Percentiles rank a stretch among this genome's conserved stretches.
phyloP scores from a whole-genome alignment of 2,329 filamentous ascomycete genomes.

The Diaporthe destruens region DNA sequence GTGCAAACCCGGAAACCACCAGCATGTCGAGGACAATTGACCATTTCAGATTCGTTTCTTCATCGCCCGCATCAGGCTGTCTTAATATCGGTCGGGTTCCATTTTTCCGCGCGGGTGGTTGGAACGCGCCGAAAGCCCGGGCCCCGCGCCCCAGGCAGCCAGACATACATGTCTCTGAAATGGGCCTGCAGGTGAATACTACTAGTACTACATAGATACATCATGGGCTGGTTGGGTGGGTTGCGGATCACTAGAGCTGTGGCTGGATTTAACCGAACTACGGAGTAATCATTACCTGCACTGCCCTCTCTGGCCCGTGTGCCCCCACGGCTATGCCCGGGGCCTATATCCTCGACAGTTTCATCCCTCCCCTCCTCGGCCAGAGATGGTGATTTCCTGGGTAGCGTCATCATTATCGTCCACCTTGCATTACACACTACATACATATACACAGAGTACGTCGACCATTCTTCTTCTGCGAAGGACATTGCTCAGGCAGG shows the following conservation, averaged over 20 bases:
- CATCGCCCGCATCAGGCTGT: not conserved
- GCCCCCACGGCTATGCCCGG: not conserved
- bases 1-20: not conserved
- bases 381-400: constrained; percentile 18
- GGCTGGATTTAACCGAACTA: not conserved
- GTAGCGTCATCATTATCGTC: constrained; percentile 27
- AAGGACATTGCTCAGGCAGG: constrained; percentile 14
- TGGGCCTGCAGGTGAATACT: not conserved
- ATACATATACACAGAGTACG: not conserved
- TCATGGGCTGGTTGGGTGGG: not conserved
- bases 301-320: not conserved
- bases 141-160: not conserved
- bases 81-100: not conserved
- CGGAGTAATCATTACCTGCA: not conserved
- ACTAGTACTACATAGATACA: too few relatives aligned
- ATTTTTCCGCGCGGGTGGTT: constrained; percentile 9
- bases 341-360: not conserved
- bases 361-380: constrained; percentile 9
- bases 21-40: too few relatives aligned
- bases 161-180: not conserved
- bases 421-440: not conserved
- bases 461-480: not conserved
- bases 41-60: not conserved
- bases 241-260: not conserved
- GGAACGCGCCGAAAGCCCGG: constrained; percentile 6